Evolutionary conservation across 1,139 yeast genomes (phyloP).

Genomic region (Candida sp.): DNA sequence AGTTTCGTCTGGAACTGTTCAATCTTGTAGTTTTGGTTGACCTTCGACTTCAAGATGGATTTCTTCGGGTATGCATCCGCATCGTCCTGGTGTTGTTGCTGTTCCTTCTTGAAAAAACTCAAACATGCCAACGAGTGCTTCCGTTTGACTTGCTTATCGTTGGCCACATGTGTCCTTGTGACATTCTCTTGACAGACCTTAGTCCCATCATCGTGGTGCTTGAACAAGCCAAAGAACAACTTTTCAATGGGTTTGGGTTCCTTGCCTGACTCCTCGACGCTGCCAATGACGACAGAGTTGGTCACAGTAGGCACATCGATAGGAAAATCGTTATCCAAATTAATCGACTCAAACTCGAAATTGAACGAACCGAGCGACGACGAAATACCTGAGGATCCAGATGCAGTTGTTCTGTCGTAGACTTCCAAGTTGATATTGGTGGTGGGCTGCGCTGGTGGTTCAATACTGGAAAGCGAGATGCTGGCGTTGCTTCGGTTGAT

Average conservation of each 20-base stretch:
- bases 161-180: background rate
- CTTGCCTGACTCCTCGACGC: background rate
- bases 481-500: slow-evolving; percentile 5
- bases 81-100: background rate
- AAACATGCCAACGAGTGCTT: slow-evolving; percentile 7
- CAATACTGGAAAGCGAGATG: slow-evolving; percentile 7
- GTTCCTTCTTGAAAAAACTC: slow-evolving; percentile 4
- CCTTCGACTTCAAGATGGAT: slow-evolving; percentile 26
- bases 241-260: background rate
- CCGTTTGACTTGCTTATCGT: slow-evolving; percentile 1
- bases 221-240: background rate
- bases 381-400: background rate
- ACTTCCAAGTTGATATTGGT: slow-evolving; percentile 5
- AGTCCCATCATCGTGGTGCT: background rate
- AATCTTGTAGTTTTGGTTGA: slow-evolving; percentile 23
- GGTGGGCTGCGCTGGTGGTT: background rate
- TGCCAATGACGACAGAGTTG: background rate
- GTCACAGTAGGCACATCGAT: background rate
- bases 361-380: slow-evolving; percentile 10
- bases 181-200: background rate
- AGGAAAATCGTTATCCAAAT: slow-evolving; percentile 3
- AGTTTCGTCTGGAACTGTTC: slow-evolving; percentile 20
- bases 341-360: slow-evolving; percentile 9
- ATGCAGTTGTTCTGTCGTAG: slow-evolving; percentile 4
- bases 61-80: slow-evolving; percentile 6